Evolutionary conservation across 768 basidiomycete genomes (phyloP).

Genomic region (Termitomyces sp.): DNA sequence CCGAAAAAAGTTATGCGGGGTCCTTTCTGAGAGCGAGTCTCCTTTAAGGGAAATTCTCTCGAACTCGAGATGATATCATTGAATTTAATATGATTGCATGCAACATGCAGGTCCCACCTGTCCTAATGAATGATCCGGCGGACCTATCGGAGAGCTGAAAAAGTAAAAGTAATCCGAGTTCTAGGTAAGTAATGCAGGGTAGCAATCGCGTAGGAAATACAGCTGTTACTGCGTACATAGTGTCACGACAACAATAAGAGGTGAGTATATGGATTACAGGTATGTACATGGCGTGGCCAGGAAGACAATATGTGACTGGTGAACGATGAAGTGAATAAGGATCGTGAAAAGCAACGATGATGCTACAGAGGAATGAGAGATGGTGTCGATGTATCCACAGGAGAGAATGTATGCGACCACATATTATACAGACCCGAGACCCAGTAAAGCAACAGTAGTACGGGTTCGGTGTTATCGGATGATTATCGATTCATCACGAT

Average conservation of each 20-base stretch:
- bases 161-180: background rate
- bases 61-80: background rate
- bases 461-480: background rate
- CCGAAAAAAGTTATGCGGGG: background rate
- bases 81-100: background rate
- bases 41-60: background rate
- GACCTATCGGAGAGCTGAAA: background rate
- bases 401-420: background rate
- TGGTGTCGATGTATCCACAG: slow-evolving; percentile 3
- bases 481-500: slow-evolving; percentile 5
- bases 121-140: background rate
- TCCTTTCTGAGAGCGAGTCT: background rate
- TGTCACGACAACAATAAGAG: background rate
- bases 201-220: background rate
- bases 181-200: background rate
- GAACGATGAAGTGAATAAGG: background rate
- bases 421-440: slow-evolving; percentile 9
- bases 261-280: background rate
- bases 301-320: background rate
- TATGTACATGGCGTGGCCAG: background rate
- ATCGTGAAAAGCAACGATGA: background rate
- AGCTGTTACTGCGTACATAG: background rate
- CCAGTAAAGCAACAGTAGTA: background rate
- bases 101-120: background rate
- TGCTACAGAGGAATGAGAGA: background rate